Base-by-base conservation (phyloP, 805 yeast genomes). In the Myxozyma geophila region DNA sequence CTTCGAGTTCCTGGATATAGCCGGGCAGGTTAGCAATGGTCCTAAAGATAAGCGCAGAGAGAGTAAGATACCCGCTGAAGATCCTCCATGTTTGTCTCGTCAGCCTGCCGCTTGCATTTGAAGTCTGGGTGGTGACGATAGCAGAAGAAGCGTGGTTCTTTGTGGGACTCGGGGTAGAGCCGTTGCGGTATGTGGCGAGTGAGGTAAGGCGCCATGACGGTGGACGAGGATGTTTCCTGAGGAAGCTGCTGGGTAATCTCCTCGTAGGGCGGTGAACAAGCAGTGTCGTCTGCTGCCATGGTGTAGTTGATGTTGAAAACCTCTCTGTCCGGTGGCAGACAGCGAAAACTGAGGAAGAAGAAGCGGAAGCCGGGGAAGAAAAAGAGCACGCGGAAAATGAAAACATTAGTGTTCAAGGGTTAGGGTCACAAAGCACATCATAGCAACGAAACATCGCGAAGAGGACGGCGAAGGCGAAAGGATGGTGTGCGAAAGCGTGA, bases 121-220 rank as follows among this genome's bases (percentile, higher is more conserved):
- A 90, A 82, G 60, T 90, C 92, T 2, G 98, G 98, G 73, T 93
- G 90, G 76, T 93, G 99, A 58, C 98, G 80, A 75, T 93, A 93
- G 74, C 99, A 93, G 77, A 84, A 93, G 68, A 82, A 50, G 57
- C 67, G 64, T 39, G 67, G 49, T 36, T 66, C 69, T 39, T 60
- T 60, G 59, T 64, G 40, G 52, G 63, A 58, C 36, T 66, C 69
- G 39, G 69, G 69, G 39, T 66, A 66, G 23, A 64, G 59, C 1
- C 60, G 36, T 44, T 48, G 50, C 23, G 69, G 68, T 23, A 66
- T 66, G 57, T 66, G 69, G 50, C 59, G 64, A 12, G 68, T 49
- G 44, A 66, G 67, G 51, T 44, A 66, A 28, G 59, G 60, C 15
- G 69, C 46, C 60, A 66, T n/a, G 33, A 59, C 68, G 41, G 63